Percentiles rank a stretch among this genome's conserved stretches.
Evolutionary conservation across 768 basidiomycete genomes (phyloP).

Genomic region (Melanogaster broomeanus): DNA sequence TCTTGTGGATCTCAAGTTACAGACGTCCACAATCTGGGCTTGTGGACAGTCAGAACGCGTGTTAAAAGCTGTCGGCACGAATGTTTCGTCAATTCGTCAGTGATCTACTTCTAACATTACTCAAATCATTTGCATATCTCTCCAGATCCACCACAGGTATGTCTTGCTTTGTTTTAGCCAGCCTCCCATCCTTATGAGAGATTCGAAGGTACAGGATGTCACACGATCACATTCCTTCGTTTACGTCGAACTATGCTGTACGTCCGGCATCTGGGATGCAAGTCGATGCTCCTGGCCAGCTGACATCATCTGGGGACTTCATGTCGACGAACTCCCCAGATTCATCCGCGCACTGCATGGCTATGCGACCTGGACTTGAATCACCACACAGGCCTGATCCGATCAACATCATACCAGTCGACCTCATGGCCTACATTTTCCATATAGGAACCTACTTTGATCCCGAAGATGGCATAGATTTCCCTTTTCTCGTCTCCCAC

Average conservation of each 20-base stretch:
- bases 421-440: slow-evolving; percentile 57
- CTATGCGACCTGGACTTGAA: not conserved
- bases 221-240: not conserved
- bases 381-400: not conserved
- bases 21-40: too few species aligned
- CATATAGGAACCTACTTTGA: slow-evolving; percentile 38
- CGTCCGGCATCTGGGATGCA: too few species aligned
- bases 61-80: too few species aligned
- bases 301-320: not conserved
- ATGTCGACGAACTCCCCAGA: not conserved
- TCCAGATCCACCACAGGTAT: too few species aligned
- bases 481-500: slow-evolving; percentile 60
- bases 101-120: too few species aligned
- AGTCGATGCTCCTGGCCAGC: too few species aligned
- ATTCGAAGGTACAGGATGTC: not conserved
- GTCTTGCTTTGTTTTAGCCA: too few species aligned
- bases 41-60: too few species aligned
- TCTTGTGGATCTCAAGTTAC: too few species aligned
- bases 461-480: slow-evolving; percentile 32
- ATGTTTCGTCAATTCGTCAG: too few species aligned
- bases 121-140: too few species aligned
- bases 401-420: not conserved
- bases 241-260: not conserved
- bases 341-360: not conserved
- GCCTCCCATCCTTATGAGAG: not conserved